Percentiles rank a stretch among this genome's conserved stretches.
phyloP scores from a whole-genome alignment of 2,329 filamentous ascomycete species.

The Aureobasidium sp. region DNA sequence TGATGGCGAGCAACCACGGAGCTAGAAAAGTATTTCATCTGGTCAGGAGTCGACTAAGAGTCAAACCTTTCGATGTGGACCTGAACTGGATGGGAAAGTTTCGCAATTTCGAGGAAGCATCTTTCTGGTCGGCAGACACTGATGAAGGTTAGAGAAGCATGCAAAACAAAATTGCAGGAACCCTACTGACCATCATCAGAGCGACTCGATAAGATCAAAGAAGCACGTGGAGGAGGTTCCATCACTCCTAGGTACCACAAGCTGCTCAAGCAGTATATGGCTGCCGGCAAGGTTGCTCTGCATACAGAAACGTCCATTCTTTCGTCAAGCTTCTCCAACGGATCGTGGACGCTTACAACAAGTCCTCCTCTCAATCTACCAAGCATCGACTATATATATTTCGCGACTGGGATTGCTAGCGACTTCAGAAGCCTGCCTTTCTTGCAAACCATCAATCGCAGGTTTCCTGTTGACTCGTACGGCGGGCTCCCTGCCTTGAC shows the following conservation, averaged over 20 bases:
- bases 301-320: constrained; percentile 52
- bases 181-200: constrained; percentile 34
- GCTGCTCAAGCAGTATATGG: constrained; percentile 55
- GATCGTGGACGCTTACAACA: constrained; percentile 49
- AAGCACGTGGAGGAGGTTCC: constrained; percentile 68
- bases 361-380: constrained; percentile 48
- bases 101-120: constrained; percentile 67
- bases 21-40: constrained; percentile 63
- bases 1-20: constrained; percentile 57
- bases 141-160: constrained; percentile 44
- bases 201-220: constrained; percentile 57
- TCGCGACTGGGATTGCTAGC: constrained; percentile 64
- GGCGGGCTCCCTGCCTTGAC: constrained; percentile 67
- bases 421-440: constrained; percentile 56
- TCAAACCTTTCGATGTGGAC: constrained; percentile 73
- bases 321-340: constrained; percentile 31
- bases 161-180: background rate
- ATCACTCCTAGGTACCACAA: constrained; percentile 64
- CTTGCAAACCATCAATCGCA: constrained; percentile 51
- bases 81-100: constrained; percentile 78
- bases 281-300: constrained; percentile 47
- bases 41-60: constrained; percentile 53
- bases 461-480: constrained; percentile 55
- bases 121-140: constrained; percentile 69
- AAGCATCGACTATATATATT: constrained; percentile 61